Conservation (phyloP, 2,329 filamentous ascomycete species). For the Nigrospora oryzae region DNA sequence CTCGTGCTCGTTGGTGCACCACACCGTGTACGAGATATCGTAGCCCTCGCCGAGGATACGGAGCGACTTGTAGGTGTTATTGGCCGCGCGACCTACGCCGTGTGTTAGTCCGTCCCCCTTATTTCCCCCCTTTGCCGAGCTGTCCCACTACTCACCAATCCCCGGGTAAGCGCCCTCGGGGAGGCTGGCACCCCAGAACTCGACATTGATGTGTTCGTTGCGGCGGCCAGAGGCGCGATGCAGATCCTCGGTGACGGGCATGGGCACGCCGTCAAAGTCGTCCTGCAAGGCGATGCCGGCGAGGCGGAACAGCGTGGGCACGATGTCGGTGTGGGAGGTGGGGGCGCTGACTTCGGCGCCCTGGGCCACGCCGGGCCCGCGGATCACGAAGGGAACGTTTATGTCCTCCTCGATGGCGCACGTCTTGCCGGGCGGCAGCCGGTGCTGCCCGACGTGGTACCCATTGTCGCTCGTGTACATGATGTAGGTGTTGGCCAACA, state of each 20-base stretch:
- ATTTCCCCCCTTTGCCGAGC: background rate
- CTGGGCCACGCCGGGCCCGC: slow-evolving; percentile 44
- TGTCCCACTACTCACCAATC: background rate
- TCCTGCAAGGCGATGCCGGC: slow-evolving; percentile 22
- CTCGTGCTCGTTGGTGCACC: slow-evolving; percentile 61
- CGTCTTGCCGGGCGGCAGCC: slow-evolving; percentile 48
- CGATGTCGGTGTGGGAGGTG: slow-evolving; percentile 47
- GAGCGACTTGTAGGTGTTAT: slow-evolving; percentile 55
- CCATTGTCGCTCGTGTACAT: slow-evolving; percentile 53
- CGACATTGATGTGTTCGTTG: slow-evolving; percentile 41
- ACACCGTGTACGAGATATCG: slow-evolving; percentile 57
- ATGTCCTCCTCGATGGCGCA: slow-evolving; percentile 52
- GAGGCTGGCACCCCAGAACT: slow-evolving; percentile 38
- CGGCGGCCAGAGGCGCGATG: slow-evolving; percentile 1
- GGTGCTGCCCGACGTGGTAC: slow-evolving; percentile 50
- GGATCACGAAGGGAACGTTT: slow-evolving; percentile 49
- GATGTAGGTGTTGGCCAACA: slow-evolving; percentile 53
- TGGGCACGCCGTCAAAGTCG: slow-evolving; percentile 43
- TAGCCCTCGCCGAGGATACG: slow-evolving; percentile 46
- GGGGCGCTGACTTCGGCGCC: slow-evolving; percentile 29
- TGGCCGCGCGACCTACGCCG: slow-evolving; percentile 6
- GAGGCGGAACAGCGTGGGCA: slow-evolving; percentile 41
- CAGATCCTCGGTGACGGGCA: slow-evolving; percentile 27
- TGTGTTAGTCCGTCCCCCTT: background rate
- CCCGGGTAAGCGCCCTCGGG: slow-evolving; percentile 1